A percentile compares a stretch with the other conserved stretches of the same genome.
Conservation (phyloP, 805 yeast genomes). For the Suhomyces pyralidae region DNA sequence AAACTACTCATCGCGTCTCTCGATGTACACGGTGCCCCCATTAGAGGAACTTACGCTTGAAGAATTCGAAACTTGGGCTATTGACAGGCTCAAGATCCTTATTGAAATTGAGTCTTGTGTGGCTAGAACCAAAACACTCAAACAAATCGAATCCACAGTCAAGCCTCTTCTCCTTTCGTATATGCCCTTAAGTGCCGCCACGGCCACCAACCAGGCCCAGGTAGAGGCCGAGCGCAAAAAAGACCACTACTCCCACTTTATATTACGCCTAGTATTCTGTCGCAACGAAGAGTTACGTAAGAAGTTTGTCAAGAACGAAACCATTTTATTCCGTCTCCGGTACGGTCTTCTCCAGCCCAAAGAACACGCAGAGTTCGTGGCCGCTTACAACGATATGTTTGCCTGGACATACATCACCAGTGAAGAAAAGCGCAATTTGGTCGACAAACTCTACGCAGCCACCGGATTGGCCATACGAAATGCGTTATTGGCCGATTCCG, state of each 20-base stretch:
- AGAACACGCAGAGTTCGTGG: constrained; percentile 73
- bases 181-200: constrained; percentile 56
- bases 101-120: constrained; percentile 78
- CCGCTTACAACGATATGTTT: constrained; percentile 49
- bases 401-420: constrained; percentile 67
- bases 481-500: constrained; percentile 23
- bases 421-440: constrained; percentile 55
- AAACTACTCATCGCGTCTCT: constrained; percentile 56
- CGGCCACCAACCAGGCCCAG: constrained; percentile 33
- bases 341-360: constrained; percentile 57
- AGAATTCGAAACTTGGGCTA: constrained; percentile 94
- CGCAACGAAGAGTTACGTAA: constrained; percentile 78
- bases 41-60: constrained; percentile 83
- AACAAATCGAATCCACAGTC: constrained; percentile 63
- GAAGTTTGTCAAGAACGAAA: constrained; percentile 76
- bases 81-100: constrained; percentile 79
- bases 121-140: constrained; percentile 58
- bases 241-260: constrained; percentile 90
- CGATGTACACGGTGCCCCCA: constrained; percentile 78
- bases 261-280: constrained; percentile 85
- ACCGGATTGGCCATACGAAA: constrained; percentile 44
- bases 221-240: constrained; percentile 65
- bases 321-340: constrained; percentile 69
- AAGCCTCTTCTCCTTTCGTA: constrained; percentile 62
- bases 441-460: constrained; percentile 53